phyloP scores from a whole-genome alignment of 2,329 filamentous ascomycete genomes.

The Clonostachys rosea region DNA sequence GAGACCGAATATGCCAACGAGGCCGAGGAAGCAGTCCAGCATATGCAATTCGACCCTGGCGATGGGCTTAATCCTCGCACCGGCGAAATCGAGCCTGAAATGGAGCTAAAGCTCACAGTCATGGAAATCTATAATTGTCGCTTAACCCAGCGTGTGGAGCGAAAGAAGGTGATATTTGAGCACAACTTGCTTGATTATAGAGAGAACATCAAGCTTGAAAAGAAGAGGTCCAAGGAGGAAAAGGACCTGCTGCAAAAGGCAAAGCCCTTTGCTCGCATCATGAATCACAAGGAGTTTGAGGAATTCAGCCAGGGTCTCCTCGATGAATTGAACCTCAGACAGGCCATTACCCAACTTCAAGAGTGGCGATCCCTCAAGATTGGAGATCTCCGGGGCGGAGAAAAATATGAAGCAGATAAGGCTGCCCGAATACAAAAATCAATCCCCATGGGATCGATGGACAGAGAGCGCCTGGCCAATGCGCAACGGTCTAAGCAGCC shows the following conservation, averaged over 20 bases:
- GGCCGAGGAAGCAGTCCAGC: conserved; percentile 94
- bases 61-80: conserved; percentile 85
- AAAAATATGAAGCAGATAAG: conserved; percentile 93
- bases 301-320: conserved; percentile 79
- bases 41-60: conserved; percentile 97
- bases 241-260: conserved; percentile 86
- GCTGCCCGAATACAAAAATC: conserved; percentile 65
- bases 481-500: conserved; percentile 65
- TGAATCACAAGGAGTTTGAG: conserved; percentile 90
- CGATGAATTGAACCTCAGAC: conserved; percentile 85
- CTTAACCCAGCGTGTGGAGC: conserved; percentile 83
- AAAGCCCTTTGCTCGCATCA: conserved; percentile 94
- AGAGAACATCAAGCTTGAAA: conserved; percentile 84
- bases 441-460: conserved; percentile 74
- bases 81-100: conserved; percentile 86
- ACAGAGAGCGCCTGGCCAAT: conserved; percentile 71
- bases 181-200: conserved; percentile 91
- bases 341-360: conserved; percentile 85
- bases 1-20: conserved; percentile 98
- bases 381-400: conserved; percentile 76
- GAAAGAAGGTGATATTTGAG: conserved; percentile 96
- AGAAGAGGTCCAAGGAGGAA: conserved; percentile 95
- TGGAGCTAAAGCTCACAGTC: conserved; percentile 94
- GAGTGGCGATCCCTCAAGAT: conserved; percentile 89
- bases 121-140: conserved; percentile 98